phyloP scores from a whole-genome alignment of 2,329 filamentous ascomycete genomes.

The Nemania sp. region DNA sequence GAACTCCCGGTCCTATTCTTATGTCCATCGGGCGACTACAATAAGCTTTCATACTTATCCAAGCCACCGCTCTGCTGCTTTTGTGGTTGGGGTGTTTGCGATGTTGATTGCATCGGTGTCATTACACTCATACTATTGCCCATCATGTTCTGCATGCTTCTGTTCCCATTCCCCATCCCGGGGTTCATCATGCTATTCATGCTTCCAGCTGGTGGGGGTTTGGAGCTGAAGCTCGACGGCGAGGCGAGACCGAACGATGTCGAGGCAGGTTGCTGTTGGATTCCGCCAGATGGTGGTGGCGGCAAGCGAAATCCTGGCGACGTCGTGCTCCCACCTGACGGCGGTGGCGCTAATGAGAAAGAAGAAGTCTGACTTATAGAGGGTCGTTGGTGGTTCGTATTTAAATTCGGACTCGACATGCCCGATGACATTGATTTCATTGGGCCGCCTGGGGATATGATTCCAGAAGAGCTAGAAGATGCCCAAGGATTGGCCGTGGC shows the following conservation, averaged over 20 bases:
- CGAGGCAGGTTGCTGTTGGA: constrained; percentile 35
- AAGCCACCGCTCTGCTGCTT: constrained; percentile 52
- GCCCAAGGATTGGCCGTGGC: constrained; percentile 54
- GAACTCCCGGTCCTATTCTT: no score
- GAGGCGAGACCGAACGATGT: constrained; percentile 35
- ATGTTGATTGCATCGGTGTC: constrained; percentile 8
- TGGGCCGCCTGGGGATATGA: constrained; percentile 39
- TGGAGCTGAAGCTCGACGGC: constrained; percentile 21
- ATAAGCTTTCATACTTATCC: constrained; percentile 69
- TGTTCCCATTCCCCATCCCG: constrained; percentile 28
- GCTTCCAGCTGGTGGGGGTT: constrained; percentile 29
- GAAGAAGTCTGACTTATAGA: constrained; percentile 47
- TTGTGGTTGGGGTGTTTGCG: constrained; percentile 35
- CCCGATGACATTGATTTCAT: constrained; percentile 46
- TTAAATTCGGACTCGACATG: constrained; percentile 50
- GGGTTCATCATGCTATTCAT: constrained; percentile 33
- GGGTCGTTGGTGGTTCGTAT: constrained; percentile 49
- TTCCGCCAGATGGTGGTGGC: constrained; percentile 48
- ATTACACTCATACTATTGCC: constrained; percentile 17
- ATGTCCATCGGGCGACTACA: constrained; percentile 49
- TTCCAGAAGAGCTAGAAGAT: constrained; percentile 41
- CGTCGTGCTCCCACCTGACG: constrained; percentile 39
- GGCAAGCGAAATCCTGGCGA: constrained; percentile 52
- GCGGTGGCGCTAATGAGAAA: constrained; percentile 62
- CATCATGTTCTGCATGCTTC: constrained; percentile 34